phyloP scores from a whole-genome alignment of 495 filamentous ascomycete species.

The Penicillium cosmopolitanum region DNA sequence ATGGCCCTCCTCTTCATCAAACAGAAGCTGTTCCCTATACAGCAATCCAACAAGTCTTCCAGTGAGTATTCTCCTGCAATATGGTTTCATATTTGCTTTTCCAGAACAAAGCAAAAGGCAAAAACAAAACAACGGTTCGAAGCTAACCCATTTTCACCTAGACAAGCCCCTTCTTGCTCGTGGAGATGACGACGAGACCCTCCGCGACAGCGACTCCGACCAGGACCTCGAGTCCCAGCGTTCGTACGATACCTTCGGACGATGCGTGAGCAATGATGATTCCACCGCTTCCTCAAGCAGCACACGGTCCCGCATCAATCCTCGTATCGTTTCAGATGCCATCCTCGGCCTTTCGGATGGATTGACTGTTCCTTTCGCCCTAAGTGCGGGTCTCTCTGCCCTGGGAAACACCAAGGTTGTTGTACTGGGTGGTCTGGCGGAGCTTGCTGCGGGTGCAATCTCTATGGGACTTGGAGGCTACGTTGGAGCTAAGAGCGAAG shows the following conservation, averaged over 20 bases:
- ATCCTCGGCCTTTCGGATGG: constrained; percentile 64
- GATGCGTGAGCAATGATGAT: constrained; percentile 28
- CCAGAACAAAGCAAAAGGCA: constrained; percentile 1
- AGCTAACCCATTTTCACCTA: constrained; percentile 17
- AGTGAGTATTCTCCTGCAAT: constrained; percentile 24
- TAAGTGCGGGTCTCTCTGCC: constrained; percentile 58
- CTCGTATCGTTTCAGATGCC: constrained; percentile 59
- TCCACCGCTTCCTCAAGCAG: constrained; percentile 36
- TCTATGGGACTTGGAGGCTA: constrained; percentile 62
- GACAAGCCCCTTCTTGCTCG: constrained; percentile 44
- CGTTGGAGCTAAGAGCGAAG: constrained; percentile 72
- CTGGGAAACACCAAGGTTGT: constrained; percentile 58
- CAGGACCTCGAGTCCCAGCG: constrained; percentile 45
- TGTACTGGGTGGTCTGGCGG: constrained; percentile 57
- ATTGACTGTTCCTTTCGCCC: constrained; percentile 60
- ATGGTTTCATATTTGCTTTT: not conserved
- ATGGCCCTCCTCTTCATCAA: constrained; percentile 52
- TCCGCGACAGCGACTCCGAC: constrained; percentile 31
- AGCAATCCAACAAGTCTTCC: constrained; percentile 21
- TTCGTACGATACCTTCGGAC: constrained; percentile 48
- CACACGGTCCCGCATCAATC: constrained; percentile 46
- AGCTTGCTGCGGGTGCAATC: constrained; percentile 58
- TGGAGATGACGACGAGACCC: constrained; percentile 35
- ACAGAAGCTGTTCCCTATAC: constrained; percentile 43
- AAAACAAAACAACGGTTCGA: constrained; percentile 1